These are phyloP conservation scores for Brassica cretica DNA, from an alignment of 345 rosid species.

Conservation along the genomic window DNA sequence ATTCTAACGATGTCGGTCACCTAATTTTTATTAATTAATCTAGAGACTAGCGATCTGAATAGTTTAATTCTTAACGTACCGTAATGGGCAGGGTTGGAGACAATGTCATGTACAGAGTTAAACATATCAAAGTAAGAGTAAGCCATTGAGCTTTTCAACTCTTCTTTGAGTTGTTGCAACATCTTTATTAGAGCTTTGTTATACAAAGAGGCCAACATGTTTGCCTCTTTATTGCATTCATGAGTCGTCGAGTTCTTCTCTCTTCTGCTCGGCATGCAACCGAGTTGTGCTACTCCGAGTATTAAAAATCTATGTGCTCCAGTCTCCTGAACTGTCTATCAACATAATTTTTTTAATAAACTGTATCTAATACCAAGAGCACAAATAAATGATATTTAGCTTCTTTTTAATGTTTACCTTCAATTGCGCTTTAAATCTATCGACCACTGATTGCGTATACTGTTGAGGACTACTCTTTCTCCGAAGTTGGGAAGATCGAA, in stretches of 20 bases:
- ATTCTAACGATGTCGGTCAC: background rate
- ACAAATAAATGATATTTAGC: background rate
- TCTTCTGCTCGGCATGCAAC: slow-evolving; percentile 61
- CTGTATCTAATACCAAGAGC: background rate
- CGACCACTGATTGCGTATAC: slow-evolving; percentile 46
- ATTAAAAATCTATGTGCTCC: slow-evolving; percentile 55
- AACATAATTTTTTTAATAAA: background rate
- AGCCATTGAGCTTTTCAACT: slow-evolving; percentile 38
- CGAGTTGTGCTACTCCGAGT: slow-evolving; percentile 47
- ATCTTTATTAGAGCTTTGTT: slow-evolving; percentile 42
- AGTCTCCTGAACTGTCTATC: slow-evolving; percentile 42
- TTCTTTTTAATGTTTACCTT: slow-evolving; percentile 48
- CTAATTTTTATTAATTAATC: background rate
- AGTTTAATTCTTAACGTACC: slow-evolving; percentile 39
- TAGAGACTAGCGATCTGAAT: background rate
- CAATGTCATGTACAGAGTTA: slow-evolving; percentile 33
- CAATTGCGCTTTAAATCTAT: slow-evolving; percentile 49
- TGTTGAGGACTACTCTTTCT: slow-evolving; percentile 43
- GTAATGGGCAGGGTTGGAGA: slow-evolving; percentile 42
- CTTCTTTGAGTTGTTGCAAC: slow-evolving; percentile 40
- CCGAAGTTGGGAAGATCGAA: slow-evolving; percentile 41
- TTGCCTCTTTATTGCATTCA: slow-evolving; percentile 46
- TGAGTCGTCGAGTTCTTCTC: slow-evolving; percentile 35
- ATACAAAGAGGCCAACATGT: slow-evolving; percentile 41
- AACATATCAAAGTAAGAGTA: slow-evolving; percentile 57